These are phyloP conservation scores for Leucocoprinus birnbaumii DNA, from an alignment of 768 basidiomycete genomes.

Conservation along the genomic window DNA sequence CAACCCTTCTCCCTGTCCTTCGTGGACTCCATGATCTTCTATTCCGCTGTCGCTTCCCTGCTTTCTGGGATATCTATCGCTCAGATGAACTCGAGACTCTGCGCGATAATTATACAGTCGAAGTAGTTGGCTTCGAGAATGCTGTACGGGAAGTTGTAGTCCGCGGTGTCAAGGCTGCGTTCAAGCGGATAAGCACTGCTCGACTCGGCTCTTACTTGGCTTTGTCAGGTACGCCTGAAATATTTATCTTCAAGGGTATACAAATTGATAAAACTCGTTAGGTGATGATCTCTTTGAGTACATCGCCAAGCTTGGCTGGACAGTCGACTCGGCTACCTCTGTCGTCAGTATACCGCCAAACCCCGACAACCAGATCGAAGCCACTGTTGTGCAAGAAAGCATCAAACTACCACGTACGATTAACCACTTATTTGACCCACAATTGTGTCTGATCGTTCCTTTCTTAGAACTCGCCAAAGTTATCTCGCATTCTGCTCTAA, in stretches of 20 bases:
- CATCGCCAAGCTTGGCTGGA: slow-evolving; percentile 68
- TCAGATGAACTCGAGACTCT: slow-evolving; percentile 69
- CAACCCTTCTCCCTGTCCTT: slow-evolving; percentile 64
- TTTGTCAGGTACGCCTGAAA: slow-evolving; percentile 47
- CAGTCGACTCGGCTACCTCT: slow-evolving; percentile 45
- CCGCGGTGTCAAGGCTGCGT: slow-evolving; percentile 74
- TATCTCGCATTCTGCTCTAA: slow-evolving; percentile 63
- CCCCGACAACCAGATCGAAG: slow-evolving; percentile 86
- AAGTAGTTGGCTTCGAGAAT: slow-evolving; percentile 80
- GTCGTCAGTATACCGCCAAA: slow-evolving; percentile 75
- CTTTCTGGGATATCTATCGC: slow-evolving; percentile 77
- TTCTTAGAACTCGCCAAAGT: slow-evolving; percentile 69
- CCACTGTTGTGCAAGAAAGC: slow-evolving; percentile 79
- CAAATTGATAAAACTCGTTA: slow-evolving; percentile 17
- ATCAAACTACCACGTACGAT: slow-evolving; percentile 78
- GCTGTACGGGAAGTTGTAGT: slow-evolving; percentile 77
- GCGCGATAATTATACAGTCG: slow-evolving; percentile 84
- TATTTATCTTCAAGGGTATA: not conserved
- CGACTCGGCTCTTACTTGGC: slow-evolving; percentile 73
- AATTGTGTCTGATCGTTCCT: not conserved
- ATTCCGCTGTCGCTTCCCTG: slow-evolving; percentile 83
- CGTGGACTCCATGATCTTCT: slow-evolving; percentile 66
- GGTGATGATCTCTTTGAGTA: slow-evolving; percentile 59
- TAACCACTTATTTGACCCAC: not conserved
- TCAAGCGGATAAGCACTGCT: slow-evolving; percentile 66